Evolutionary conservation across 257 asterid genomes (phyloP).

Genomic region (Voacanga thouarsii): DNA sequence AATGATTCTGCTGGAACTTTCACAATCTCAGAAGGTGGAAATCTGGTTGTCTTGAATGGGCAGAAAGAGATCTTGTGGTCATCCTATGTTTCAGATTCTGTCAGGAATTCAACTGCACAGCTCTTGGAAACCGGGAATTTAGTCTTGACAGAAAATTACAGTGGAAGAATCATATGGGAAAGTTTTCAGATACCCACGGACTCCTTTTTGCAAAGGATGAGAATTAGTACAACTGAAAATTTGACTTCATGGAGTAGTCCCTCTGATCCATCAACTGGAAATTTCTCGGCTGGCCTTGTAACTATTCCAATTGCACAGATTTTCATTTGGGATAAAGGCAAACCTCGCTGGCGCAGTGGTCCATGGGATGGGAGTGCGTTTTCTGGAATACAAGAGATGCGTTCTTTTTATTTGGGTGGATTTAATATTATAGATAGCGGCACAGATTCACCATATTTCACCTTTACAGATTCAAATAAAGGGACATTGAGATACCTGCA

Average conservation of each 20-base stretch:
- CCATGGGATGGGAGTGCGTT: slow-evolving; percentile 28
- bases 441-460: slow-evolving; percentile 6
- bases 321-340: slow-evolving; percentile 31
- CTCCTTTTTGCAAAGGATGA: slow-evolving; percentile 35
- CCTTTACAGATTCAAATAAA: neutral
- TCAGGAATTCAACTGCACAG: slow-evolving; percentile 30
- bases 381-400: slow-evolving; percentile 14
- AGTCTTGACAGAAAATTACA: slow-evolving; percentile 27
- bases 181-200: slow-evolving; percentile 38
- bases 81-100: slow-evolving; percentile 24
- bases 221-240: slow-evolving; percentile 17
- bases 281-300: slow-evolving; percentile 28
- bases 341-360: slow-evolving; percentile 46
- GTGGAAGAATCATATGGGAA: slow-evolving; percentile 40
- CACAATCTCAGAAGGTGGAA: slow-evolving; percentile 37
- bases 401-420: slow-evolving; percentile 5
- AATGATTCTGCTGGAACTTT: slow-evolving; percentile 32
- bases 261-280: slow-evolving; percentile 45
- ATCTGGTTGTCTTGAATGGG: slow-evolving; percentile 37
- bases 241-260: slow-evolving; percentile 42
- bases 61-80: slow-evolving; percentile 38
- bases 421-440: neutral
- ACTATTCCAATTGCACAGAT: slow-evolving; percentile 28
- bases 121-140: slow-evolving; percentile 48
- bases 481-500: neutral